Base-by-base conservation (phyloP, 805 yeast species). In the Nakazawaea sp. region DNA sequence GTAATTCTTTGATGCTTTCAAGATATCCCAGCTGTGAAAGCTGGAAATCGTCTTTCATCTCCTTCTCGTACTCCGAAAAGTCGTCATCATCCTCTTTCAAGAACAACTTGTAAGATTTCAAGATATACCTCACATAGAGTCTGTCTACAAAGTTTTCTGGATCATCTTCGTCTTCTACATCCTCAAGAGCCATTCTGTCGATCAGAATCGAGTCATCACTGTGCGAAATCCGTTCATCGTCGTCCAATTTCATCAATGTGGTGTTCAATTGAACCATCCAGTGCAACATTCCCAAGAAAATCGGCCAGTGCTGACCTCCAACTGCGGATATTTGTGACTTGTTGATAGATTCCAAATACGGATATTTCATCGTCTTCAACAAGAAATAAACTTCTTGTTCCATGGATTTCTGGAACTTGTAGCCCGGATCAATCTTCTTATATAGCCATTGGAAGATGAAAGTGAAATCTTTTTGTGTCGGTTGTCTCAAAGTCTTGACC, bases 291-390 rank as follows among this genome's bases (percentile, higher is more conserved):
- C 92, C 95, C 29, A 88, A 56, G 45, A 86, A 84, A 6, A 72
- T 70, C 10, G 85, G 87, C 96, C 96, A 88, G 46, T 78, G 78
- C 33, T 81, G 78, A 2, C 95, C 95, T 5, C 96, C 96, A 10
- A 86, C 96, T 0, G 96, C 96, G 27, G 88, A 76, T 27, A 88
- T 79, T 52, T 86, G 94, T 1, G 92, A 81, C 50, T 88, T 80
- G 55, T 81, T 84, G 27, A 89, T 78, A 0, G 84, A 65, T 28
- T 83, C 94, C 41, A 86, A 56, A 53, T 81, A 86, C 2, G 97
- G 96, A 49, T 88, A 88, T 33, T 73, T 74, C 43, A 87, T 55
- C 26, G 66, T 67, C 51, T 75, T 80, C 47, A 88, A 60, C 15
- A 85, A 59, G 15, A 72, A 68, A 43, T 78, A 81, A 3, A 87